Evolutionary conservation across 257 asterid genomes (phyloP).

Genomic region (Anisodus tanguticus): DNA sequence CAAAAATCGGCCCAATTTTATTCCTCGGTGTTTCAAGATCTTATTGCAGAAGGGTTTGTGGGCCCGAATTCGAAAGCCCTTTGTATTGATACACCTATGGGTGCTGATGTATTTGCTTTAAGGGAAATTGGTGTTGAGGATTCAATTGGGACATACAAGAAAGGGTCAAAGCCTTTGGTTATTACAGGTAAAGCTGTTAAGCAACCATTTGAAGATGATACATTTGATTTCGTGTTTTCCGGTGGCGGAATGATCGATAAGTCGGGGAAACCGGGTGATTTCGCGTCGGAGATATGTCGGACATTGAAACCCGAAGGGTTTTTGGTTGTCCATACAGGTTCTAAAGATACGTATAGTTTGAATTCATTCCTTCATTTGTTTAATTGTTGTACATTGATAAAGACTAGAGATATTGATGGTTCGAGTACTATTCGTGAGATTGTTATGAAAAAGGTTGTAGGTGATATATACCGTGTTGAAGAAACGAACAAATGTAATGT

Average conservation of each 20-base stretch:
- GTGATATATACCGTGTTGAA: slow-evolving; percentile 18
- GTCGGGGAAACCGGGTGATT: slow-evolving; percentile 38
- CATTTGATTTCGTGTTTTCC: slow-evolving; percentile 51
- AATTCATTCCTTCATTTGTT: slow-evolving; percentile 57
- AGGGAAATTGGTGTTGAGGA: slow-evolving; percentile 77
- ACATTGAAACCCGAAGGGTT: slow-evolving; percentile 57
- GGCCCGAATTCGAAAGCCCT: slow-evolving; percentile 65
- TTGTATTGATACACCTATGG: slow-evolving; percentile 71
- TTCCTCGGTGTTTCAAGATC: slow-evolving; percentile 77
- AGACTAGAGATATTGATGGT: slow-evolving; percentile 48
- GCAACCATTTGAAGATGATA: slow-evolving; percentile 40
- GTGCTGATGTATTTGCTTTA: slow-evolving; percentile 82
- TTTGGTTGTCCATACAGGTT: slow-evolving; percentile 51
- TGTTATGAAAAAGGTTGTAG: slow-evolving; percentile 53
- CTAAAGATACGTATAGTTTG: slow-evolving; percentile 49
- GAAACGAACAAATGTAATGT: slow-evolving; percentile 54
- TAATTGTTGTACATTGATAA: slow-evolving; percentile 52
- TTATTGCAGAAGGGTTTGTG: slow-evolving; percentile 65
- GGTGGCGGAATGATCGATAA: slow-evolving; percentile 53
- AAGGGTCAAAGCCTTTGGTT: slow-evolving; percentile 77
- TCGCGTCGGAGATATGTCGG: slow-evolving; percentile 49
- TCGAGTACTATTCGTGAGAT: slow-evolving; percentile 43
- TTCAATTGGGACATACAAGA: slow-evolving; percentile 70
- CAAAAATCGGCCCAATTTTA: slow-evolving; percentile 63
- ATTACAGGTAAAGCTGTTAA: slow-evolving; percentile 44